Evolutionary conservation across 495 filamentous ascomycete species (phyloP).

Genomic region (Podospora appendiculata): DNA sequence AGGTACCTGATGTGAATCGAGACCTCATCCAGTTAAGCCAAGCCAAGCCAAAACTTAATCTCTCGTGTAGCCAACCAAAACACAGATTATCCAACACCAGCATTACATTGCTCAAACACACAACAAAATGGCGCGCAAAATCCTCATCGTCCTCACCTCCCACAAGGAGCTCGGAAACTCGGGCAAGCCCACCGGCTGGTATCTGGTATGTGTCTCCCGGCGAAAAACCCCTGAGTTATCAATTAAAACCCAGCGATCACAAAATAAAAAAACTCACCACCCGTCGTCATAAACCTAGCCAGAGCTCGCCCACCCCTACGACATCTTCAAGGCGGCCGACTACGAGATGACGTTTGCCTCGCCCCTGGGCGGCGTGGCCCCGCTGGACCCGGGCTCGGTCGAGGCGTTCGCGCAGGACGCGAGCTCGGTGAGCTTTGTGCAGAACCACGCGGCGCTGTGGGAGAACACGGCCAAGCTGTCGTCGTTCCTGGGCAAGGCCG

Average conservation of each 20-base stretch:
- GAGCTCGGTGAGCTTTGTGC: slow-evolving; percentile 43
- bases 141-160: slow-evolving; percentile 65
- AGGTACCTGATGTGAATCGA: no score
- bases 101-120: background rate
- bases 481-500: slow-evolving; percentile 40
- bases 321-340: slow-evolving; percentile 45
- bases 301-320: slow-evolving; percentile 64
- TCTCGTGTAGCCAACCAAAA: no score
- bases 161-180: slow-evolving; percentile 44
- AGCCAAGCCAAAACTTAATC: no score
- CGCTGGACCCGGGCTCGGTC: slow-evolving; percentile 59
- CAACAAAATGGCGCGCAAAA: slow-evolving; percentile 40
- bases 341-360: slow-evolving; percentile 54
- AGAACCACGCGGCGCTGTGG: slow-evolving; percentile 49
- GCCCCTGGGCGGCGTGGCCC: slow-evolving; percentile 58
- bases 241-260: background rate
- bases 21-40: no score
- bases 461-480: slow-evolving; percentile 50
- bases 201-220: slow-evolving; percentile 35
- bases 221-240: background rate
- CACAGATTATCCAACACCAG: background rate
- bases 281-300: slow-evolving; percentile 33
- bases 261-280: slow-evolving; percentile 1
- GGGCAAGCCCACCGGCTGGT: slow-evolving; percentile 58
- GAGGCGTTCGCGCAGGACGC: slow-evolving; percentile 51